A percentile compares a stretch with the other conserved stretches of the same genome.
phyloP scores from a whole-genome alignment of 2,329 filamentous ascomycete species.

The Microcera coccophila region DNA sequence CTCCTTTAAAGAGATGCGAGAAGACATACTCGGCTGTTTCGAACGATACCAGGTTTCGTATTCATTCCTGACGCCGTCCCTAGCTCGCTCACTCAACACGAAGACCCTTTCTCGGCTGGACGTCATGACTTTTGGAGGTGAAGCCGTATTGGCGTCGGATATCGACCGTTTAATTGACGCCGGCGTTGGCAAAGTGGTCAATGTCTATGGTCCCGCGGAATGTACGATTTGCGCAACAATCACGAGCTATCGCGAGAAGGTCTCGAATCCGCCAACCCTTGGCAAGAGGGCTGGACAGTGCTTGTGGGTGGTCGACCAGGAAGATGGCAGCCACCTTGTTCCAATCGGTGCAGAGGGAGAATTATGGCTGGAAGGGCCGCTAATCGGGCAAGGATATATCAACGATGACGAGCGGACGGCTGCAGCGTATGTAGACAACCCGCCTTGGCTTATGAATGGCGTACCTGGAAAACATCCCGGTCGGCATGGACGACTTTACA shows the following conservation, averaged over 20 bases:
- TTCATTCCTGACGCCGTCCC: slow-evolving; percentile 2
- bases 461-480: too few relatives aligned
- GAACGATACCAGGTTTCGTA: neutral
- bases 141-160: slow-evolving; percentile 10
- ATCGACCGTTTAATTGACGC: slow-evolving; percentile 10
- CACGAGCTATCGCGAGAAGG: too few relatives aligned
- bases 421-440: slow-evolving; percentile 40
- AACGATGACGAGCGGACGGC: slow-evolving; percentile 43
- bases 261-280: too few relatives aligned
- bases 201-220: slow-evolving; percentile 20
- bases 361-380: slow-evolving; percentile 39
- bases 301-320: slow-evolving; percentile 31
- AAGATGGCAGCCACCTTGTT: slow-evolving; percentile 25
- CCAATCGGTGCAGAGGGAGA: slow-evolving; percentile 35
- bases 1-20: neutral
- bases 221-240: neutral
- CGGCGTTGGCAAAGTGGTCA: too few relatives aligned
- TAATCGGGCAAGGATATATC: slow-evolving; percentile 47
- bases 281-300: neutral
- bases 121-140: slow-evolving; percentile 13
- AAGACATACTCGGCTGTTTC: neutral
- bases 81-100: slow-evolving; percentile 9
- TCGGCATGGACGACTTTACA: slow-evolving; percentile 33
- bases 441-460: slow-evolving; percentile 23
- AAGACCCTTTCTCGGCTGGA: slow-evolving; percentile 7